A percentile compares a stretch with the other conserved stretches of the same genome.
These are phyloP conservation scores for Hordeum pubiflorum DNA, from an alignment of 202 grass and related monocot genomes.

Conservation along the genomic window DNA sequence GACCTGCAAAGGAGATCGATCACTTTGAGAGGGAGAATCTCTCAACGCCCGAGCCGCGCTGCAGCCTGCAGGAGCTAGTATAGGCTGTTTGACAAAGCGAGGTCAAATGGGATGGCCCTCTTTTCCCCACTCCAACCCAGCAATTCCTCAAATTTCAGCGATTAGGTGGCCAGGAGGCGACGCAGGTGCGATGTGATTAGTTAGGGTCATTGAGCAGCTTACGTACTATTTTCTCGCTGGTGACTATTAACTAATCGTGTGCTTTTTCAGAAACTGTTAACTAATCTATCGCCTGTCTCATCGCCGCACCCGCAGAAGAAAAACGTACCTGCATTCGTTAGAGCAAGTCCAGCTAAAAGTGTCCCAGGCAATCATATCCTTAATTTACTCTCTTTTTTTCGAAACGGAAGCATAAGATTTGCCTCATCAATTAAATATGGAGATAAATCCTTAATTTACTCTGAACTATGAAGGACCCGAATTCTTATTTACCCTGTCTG, in stretches of 20 bases:
- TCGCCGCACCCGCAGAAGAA: not conserved
- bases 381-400: too few relatives aligned
- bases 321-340: not conserved
- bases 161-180: conserved; percentile 41
- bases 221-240: not conserved
- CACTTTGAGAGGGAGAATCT: not conserved
- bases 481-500: not conserved
- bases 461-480: not conserved
- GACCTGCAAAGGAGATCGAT: not conserved
- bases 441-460: not conserved
- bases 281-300: not conserved
- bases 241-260: conserved; percentile 16
- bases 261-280: conserved; percentile 7
- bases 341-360: not conserved
- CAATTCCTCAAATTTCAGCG: conserved; percentile 25
- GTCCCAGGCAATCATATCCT: not conserved
- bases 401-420: too few relatives aligned
- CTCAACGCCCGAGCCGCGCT: not conserved
- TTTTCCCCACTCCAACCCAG: conserved; percentile 28
- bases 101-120: conserved; percentile 8
- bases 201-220: conserved; percentile 36
- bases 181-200: conserved; percentile 28
- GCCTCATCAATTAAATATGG: too few relatives aligned
- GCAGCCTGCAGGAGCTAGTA: conserved; percentile 21
- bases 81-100: conserved; percentile 28